Evolutionary conservation across 495 filamentous ascomycete genomes (phyloP), one percentile per base, ranked within the genome.

Genomic region (Penicillium salamii): DNA sequence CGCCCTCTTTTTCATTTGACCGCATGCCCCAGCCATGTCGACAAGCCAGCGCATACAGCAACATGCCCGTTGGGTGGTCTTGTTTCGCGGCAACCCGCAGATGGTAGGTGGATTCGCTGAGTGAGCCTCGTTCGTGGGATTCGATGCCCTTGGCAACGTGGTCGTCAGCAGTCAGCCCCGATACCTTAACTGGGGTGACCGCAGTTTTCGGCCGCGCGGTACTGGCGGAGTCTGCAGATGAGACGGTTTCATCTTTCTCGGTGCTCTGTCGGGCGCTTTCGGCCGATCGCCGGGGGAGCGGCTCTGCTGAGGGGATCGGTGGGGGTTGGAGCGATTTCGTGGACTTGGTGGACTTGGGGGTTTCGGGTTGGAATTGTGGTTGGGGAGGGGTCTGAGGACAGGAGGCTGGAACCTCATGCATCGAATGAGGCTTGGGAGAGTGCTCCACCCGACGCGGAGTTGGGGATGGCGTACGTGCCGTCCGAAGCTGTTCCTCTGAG

Each of bases 1-100:
- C 88, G 7, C 87, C 95, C 70, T 98, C 93, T 28, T 75, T 75
- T 54, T 86, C 89, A 63, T 96, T 96, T 14, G 89, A 80, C 14
- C 89, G 83, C 89, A 97, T 96, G 8, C 93, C 93, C 93, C 93
- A 98, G 21, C 93, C 93, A 62, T 97, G 93, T n/a, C 95, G 83
- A 62, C 91, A 96, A 26, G 93, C 95, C 33, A 98, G 78, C 5
- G 92, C 95, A 67, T 96, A 98, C 7, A 97, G 76, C 5, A 98
- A 75, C 93, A 98, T 98, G 11, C 84, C 93, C 0, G 90, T 96
- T 0, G 93, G 91, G 42, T 93, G 82, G 11, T 87, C 85, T 33
- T 85, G 83, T 55, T 85, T 85, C 2, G 93, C 95, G 5, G 93
- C 93, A 58, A 95, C 81, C 8, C 93, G 87, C 21, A 98, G 77